Evolutionary conservation across 2,329 filamentous ascomycete species (phyloP).

Genomic region (Fusarium paranaense): DNA sequence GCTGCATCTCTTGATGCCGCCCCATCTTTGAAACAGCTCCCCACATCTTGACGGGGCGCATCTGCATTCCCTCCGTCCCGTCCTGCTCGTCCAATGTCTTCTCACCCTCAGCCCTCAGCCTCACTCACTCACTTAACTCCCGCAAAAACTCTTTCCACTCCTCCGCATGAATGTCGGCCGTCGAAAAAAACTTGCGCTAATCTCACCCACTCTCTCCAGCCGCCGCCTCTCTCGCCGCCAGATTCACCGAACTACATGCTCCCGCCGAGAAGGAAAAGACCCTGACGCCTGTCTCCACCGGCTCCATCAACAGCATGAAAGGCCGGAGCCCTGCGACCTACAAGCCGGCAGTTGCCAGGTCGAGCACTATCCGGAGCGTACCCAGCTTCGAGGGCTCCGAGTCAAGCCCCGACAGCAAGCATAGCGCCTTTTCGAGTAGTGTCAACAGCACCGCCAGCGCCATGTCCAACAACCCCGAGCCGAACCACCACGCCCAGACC

Average conservation of each 20-base stretch:
- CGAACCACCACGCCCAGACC: conserved; percentile 48
- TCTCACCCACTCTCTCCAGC: conserved; percentile 24
- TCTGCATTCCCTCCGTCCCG: conserved; percentile 21
- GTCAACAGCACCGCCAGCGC: conserved; percentile 65
- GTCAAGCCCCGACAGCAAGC: conserved; percentile 59
- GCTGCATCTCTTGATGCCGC: conserved; percentile 14
- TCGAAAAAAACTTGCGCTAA: conserved; percentile 25
- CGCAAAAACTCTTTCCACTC: conserved; percentile 11
- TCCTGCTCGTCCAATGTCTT: conserved; percentile 5
- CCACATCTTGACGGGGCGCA: conserved; percentile 38
- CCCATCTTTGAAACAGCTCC: conserved; percentile 40
- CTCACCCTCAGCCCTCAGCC: conserved; percentile 13
- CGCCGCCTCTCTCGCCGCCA: conserved; percentile 30
- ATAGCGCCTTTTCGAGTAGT: conserved; percentile 67
- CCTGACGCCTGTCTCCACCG: conserved; percentile 53
- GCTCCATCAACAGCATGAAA: conserved; percentile 56
- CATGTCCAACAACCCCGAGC: conserved; percentile 54
- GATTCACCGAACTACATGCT: conserved; percentile 47
- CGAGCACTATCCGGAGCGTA: conserved; percentile 67
- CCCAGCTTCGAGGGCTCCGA: conserved; percentile 65
- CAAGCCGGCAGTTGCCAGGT: conserved; percentile 49
- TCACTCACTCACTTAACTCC: conserved; percentile 32
- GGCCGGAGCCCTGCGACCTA: conserved; percentile 44
- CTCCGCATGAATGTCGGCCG: conserved; percentile 1
- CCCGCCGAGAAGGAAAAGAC: conserved; percentile 45